Evolutionary conservation across 75 land plant genomes (phyloP).

Genomic region (Adiantum capillusveneris): DNA sequence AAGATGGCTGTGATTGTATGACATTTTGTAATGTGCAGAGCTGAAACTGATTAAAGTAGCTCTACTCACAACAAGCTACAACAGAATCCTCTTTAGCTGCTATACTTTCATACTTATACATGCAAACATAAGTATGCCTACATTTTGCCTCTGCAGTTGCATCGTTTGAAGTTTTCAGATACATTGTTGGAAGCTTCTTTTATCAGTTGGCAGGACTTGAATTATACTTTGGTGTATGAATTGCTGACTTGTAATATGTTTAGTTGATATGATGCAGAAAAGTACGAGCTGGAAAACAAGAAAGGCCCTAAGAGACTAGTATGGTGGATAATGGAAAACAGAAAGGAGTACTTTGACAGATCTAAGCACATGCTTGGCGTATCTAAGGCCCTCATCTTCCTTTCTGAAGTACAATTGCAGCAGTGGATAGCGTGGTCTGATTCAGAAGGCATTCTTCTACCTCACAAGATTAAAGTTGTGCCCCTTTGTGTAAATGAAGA

Average conservation of each 20-base stretch:
- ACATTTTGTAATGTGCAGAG: too few species aligned
- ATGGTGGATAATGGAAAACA: conserved; percentile 99
- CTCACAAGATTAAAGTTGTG: conserved; percentile 38
- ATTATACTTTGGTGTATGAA: too few species aligned
- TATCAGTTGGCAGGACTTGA: too few species aligned
- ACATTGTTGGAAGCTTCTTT: too few species aligned
- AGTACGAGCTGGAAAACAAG: conserved; percentile 44
- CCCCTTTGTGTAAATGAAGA: conserved; percentile 91
- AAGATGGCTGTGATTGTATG: too few species aligned
- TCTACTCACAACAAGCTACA: too few species aligned
- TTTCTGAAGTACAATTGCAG: conserved; percentile 66
- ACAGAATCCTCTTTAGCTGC: too few species aligned
- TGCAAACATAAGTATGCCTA: too few species aligned
- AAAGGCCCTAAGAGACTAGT: conserved; percentile 57
- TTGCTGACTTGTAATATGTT: conserved; percentile 6
- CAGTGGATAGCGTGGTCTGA: conserved; percentile 83
- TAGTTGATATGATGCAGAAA: conserved; percentile 47
- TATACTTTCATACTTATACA: too few species aligned
- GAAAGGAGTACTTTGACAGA: conserved; percentile 82
- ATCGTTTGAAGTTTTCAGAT: too few species aligned
- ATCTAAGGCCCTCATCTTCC: conserved; percentile 71
- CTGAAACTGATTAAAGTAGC: too few species aligned
- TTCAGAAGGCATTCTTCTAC: conserved; percentile 58
- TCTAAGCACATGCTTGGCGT: conserved; percentile 65
- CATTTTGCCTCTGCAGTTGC: too few species aligned